These are phyloP conservation scores for Schrenkiella parvula DNA, from an alignment of 345 rosid genomes.

Conservation along the genomic window DNA sequence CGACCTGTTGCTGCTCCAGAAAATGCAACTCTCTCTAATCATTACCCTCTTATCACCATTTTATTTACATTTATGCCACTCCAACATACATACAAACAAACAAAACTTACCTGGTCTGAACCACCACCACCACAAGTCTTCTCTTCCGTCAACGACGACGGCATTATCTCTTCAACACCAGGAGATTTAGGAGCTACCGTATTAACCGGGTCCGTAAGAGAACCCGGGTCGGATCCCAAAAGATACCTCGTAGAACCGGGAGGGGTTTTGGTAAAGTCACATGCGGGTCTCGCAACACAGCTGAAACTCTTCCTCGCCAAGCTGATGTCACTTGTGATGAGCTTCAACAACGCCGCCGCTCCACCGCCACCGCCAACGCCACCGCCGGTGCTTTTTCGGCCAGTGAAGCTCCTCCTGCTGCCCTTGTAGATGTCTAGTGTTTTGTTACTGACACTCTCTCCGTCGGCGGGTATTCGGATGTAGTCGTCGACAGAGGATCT, in stretches of 20 bases:
- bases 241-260: slow-evolving; percentile 70
- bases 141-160: not conserved
- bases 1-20: slow-evolving; percentile 46
- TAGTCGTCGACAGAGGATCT: slow-evolving; percentile 36
- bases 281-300: slow-evolving; percentile 31
- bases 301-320: slow-evolving; percentile 40
- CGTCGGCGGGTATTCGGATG: slow-evolving; percentile 27
- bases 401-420: slow-evolving; percentile 25
- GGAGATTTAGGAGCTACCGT: not conserved
- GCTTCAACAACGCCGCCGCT: slow-evolving; percentile 23
- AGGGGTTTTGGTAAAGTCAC: slow-evolving; percentile 51
- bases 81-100: slow-evolving; percentile 9
- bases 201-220: slow-evolving; percentile 40
- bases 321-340: slow-evolving; percentile 18
- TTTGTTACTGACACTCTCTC: slow-evolving; percentile 12
- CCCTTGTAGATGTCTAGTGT: slow-evolving; percentile 19
- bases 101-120: slow-evolving; percentile 28
- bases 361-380: slow-evolving; percentile 7
- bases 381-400: slow-evolving; percentile 8
- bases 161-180: not conserved
- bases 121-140: slow-evolving; percentile 6
- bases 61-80: slow-evolving; percentile 17
- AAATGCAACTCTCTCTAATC: not conserved
- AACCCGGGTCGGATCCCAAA: slow-evolving; percentile 40
- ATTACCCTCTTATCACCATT: not conserved